Evolutionary conservation across 108 stramenopile genomes (phyloP).

Genomic region (Cyclotella choctawhatcheeana): DNA sequence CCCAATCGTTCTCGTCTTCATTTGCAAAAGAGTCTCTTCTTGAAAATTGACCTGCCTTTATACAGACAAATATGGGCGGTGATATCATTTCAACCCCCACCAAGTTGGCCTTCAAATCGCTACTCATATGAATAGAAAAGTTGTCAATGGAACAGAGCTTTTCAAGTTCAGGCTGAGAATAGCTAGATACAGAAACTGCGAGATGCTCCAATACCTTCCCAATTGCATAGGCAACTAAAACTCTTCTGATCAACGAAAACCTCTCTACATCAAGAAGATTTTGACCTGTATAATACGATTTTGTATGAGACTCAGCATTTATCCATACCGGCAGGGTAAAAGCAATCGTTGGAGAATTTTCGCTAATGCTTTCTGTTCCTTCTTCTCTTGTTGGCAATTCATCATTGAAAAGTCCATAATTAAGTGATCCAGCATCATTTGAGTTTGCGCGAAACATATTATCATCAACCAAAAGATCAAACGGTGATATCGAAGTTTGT

Average conservation of each 20-base stretch:
- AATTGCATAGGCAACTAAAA: constrained; percentile 17
- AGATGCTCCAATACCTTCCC: constrained; percentile 11
- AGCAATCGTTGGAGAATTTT: neutral
- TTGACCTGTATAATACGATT: neutral
- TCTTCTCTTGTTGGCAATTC: too few relatives aligned
- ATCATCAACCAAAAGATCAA: too few relatives aligned
- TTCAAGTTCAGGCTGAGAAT: neutral
- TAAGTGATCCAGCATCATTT: too few relatives aligned
- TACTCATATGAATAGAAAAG: neutral
- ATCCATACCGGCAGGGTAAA: neutral
- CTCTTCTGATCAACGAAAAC: neutral
- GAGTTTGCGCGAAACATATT: too few relatives aligned
- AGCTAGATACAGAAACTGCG: neutral
- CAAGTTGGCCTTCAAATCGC: neutral
- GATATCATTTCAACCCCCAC: neutral
- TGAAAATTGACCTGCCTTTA: neutral
- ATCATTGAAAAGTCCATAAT: too few relatives aligned
- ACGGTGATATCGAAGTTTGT: too few relatives aligned
- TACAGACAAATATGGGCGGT: neutral
- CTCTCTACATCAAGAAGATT: neutral
- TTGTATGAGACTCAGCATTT: neutral
- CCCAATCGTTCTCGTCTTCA: neutral
- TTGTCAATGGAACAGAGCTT: constrained; percentile 13
- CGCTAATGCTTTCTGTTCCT: too few relatives aligned
- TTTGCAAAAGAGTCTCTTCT: neutral